Percentiles rank a stretch among this genome's conserved stretches.
phyloP scores from a whole-genome alignment of 345 rosid genomes.

The Populus deltoides region DNA sequence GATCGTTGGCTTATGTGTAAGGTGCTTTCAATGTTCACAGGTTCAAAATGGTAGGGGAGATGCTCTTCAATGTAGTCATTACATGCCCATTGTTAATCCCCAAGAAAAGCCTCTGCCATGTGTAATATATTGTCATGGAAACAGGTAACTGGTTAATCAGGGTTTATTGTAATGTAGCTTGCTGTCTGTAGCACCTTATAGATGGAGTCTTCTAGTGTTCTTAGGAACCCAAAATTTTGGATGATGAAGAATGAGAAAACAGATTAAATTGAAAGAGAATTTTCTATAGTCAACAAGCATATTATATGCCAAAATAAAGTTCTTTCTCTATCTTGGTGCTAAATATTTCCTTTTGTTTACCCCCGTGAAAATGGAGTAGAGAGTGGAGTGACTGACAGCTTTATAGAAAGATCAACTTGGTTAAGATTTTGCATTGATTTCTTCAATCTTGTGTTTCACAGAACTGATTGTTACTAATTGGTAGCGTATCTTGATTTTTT shows the following conservation, averaged over 20 bases:
- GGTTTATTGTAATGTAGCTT: constrained; percentile 3
- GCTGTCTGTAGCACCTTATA: background rate
- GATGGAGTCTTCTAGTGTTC: background rate
- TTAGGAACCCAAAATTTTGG: background rate
- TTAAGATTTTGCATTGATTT: background rate
- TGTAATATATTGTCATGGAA: constrained; percentile 96
- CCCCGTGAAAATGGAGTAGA: background rate
- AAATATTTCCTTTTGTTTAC: background rate
- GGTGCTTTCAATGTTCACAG: constrained; percentile 42
- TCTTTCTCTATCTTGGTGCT: background rate
- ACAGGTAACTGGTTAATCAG: constrained; percentile 46
- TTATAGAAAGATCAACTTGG: background rate
- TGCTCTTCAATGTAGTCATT: constrained; percentile 85
- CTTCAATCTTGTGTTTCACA: background rate
- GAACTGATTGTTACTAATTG: constrained; percentile 15
- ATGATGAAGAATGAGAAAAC: background rate
- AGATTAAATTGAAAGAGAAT: background rate
- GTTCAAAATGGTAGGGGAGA: constrained; percentile 80
- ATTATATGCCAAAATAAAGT: background rate
- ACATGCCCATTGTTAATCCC: constrained; percentile 49
- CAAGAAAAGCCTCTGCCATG: constrained; percentile 83
- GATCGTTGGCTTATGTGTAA: background rate
- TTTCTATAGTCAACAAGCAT: background rate
- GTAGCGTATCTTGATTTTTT: constrained; percentile 28
- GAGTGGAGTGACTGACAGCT: background rate